These are phyloP conservation scores for Phytophthora idaei DNA, from an alignment of 352 stramenopile genomes.

Conservation along the genomic window DNA sequence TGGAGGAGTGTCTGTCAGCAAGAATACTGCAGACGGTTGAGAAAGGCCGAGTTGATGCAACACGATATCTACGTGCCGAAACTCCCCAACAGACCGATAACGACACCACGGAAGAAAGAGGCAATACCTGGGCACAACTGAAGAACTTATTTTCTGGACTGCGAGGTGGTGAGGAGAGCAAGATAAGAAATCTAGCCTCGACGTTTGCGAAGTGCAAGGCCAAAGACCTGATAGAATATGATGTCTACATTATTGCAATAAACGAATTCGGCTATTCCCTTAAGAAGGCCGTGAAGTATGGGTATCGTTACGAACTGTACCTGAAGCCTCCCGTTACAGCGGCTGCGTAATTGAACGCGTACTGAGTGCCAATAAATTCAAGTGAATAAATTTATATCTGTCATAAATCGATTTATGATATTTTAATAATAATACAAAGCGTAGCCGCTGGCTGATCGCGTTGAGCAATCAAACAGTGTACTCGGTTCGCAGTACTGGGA, in stretches of 20 bases:
- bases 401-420: no score
- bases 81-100: not conserved
- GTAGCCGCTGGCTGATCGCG: no score
- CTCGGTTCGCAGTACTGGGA: no score
- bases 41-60: not conserved
- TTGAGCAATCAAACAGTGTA: no score
- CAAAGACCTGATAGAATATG: not conserved
- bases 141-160: not conserved
- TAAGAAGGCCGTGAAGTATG: not conserved
- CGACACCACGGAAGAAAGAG: not conserved
- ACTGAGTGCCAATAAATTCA: no score
- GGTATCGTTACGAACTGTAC: not conserved
- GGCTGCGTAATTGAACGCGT: no score
- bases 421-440: no score
- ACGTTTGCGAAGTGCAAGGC: not conserved
- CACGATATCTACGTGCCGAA: not conserved
- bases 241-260: not conserved
- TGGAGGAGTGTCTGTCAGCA: not conserved
- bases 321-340: not conserved
- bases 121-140: not conserved
- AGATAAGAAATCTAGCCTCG: not conserved
- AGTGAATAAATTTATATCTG: no score
- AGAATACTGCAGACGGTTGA: not conserved
- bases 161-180: not conserved
- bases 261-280: not conserved